Evolutionary conservation across 1,284 basidiomycete genomes (phyloP), one percentile per base, ranked within the genome.

Genomic region (Trichosporon coremiiforme): DNA sequence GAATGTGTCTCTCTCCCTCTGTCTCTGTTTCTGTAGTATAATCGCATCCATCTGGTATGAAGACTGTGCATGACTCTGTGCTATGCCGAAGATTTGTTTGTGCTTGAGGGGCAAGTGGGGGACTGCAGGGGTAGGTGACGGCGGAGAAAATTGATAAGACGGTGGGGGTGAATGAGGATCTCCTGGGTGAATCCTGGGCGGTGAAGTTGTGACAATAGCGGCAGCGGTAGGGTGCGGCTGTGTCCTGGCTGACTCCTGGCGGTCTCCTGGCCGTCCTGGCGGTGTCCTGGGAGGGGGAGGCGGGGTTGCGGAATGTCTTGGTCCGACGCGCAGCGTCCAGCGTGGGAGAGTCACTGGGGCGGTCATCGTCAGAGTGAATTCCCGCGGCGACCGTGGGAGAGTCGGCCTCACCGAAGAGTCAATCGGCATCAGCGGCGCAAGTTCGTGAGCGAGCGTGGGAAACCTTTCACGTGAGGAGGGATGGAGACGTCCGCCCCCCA

Each of bases 1-100:
- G 25, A 29, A 25, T 29, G 20, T 35, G 10, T 55, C n/a, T 55
- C 6, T 55, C 50, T 22, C 50, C 50, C 20, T 22, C 20, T 57
- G 53, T 57, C 53, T 57, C 53, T 25, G 38, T 25, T 25, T 57
- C 25, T 57, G 29, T 29, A 57, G 53, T 57, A 57, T 29, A 57
- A 29, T 29, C 29, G 53, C 53, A 57, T 57, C 22, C 13, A 15
- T 57, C 29, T 55, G 25, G 25, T 57, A 29, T 25, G 25, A 57
- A 29, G 53, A 57, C 53, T 25, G 53, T 29, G 53, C 22, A 29
- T 57, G 25, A 15, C 22, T 25, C 53, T 25, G 47, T 55, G 22
- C 41, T n/a, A n/a, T 12, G 25, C 29, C 22, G 53, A 31, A 57
- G 25, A 29, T 31, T 57, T 57, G 53, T 57, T 57, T 57, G 53